A percentile compares a stretch with the other conserved stretches of the same genome.
Evolutionary conservation across 2,329 filamentous ascomycete species (phyloP).

Genomic region (Paraphoma chrysanthemicola): DNA sequence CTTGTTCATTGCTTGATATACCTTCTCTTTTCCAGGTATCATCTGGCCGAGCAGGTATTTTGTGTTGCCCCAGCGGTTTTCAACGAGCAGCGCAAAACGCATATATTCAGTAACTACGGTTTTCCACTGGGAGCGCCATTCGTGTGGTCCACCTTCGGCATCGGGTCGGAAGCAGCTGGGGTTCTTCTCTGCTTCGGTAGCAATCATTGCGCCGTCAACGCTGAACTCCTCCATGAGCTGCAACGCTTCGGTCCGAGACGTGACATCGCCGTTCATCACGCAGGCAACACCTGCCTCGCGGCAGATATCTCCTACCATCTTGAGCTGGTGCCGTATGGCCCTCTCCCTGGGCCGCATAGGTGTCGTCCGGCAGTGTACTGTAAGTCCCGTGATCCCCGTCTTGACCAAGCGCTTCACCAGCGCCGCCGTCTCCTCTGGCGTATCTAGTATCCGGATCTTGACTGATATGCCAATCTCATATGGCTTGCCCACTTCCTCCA

Average conservation of each 20-base stretch:
- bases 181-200: constrained; percentile 89
- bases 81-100: constrained; percentile 72
- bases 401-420: constrained; percentile 79
- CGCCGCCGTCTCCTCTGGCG: constrained; percentile 74
- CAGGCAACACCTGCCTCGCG: constrained; percentile 87
- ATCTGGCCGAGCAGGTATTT: constrained; percentile 89
- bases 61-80: constrained; percentile 90
- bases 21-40: constrained; percentile 77
- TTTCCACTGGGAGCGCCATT: constrained; percentile 69
- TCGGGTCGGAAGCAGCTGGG: constrained; percentile 80
- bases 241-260: constrained; percentile 73
- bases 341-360: constrained; percentile 91
- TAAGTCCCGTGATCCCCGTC: constrained; percentile 91
- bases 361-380: constrained; percentile 93
- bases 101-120: constrained; percentile 81
- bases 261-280: constrained; percentile 94
- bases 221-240: constrained; percentile 77
- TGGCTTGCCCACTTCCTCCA: constrained; percentile 76
- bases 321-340: constrained; percentile 84
- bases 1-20: constrained; percentile 67
- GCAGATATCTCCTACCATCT: constrained; percentile 83
- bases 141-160: constrained; percentile 68
- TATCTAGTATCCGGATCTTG: constrained; percentile 90
- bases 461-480: constrained; percentile 94
- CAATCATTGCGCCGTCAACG: constrained; percentile 97